Base-by-base conservation (phyloP, 208 protist genomes). In the Zelonia costaricensis region DNA sequence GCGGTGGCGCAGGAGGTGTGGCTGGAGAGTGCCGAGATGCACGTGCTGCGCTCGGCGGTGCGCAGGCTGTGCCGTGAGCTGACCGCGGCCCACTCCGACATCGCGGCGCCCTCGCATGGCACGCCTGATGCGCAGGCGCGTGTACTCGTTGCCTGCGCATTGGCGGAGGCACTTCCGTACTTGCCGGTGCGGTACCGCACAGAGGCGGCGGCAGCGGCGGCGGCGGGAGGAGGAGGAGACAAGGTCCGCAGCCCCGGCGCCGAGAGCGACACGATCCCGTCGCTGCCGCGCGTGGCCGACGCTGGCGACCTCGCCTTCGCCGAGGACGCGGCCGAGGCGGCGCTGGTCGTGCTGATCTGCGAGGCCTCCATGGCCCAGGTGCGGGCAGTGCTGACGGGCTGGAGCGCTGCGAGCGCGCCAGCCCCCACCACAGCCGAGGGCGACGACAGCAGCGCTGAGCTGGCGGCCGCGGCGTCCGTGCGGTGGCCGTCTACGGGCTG, bases 81-180 rank as follows among this genome's bases (percentile, higher is more conserved):
- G 20, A 52, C 53, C 31, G 16, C 65, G 8, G 13, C 9, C 0
- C 27, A 20, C 4, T 16, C 4, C 4, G 18, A 38, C 16, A 28
- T 18, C 28, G 47, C 28, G 3, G 13, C 36, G 25, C 39, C 9
- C 18, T n/a, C 15, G 38, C 9, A 16, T 6, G 15, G 23, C 2
- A 13, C 25, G 10, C 15, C 31, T 6, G 56, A 27, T 15, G 25
- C 25, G 27, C 18, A 58, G 47, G 33, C 65, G 45, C 59, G 59
- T 15, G 31, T 72, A 42, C 51, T 72, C 5, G 35, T 61, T 8
- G 66, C 66, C 15, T 45, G 48, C 23, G 55, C 66, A 9, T 28
- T 65, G 33, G 58, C 57, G 3, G 58, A 65, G 57, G 15, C 36
- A 33, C 39, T 72, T 8, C 57, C 66, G 28, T 72, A 55, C 27